Percentiles rank a stretch among this genome's conserved stretches.
These are phyloP conservation scores for Piromyces finnis DNA, from an alignment of 192 early-diverging fungal species.

Conservation along the genomic window DNA sequence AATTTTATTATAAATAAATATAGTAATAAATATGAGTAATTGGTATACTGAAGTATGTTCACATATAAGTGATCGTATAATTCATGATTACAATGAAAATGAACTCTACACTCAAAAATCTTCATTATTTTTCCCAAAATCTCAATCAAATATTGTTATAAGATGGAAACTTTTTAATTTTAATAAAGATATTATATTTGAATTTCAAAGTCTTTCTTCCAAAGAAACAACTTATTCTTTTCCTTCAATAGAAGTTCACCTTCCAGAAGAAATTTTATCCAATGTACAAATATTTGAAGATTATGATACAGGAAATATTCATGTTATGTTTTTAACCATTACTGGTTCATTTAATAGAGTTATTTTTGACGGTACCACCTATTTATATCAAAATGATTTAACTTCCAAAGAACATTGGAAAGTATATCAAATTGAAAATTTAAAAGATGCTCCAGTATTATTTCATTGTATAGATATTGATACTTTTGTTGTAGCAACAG, in stretches of 20 bases:
- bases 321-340: background rate
- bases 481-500: background rate
- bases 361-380: background rate
- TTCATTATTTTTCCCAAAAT: background rate
- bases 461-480: background rate
- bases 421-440: background rate
- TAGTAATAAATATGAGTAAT: background rate
- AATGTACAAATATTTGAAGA: background rate
- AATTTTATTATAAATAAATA: too few relatives aligned
- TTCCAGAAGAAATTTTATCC: background rate
- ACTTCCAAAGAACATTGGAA: background rate
- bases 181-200: background rate
- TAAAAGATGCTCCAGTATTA: background rate
- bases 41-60: background rate
- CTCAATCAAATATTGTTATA: background rate
- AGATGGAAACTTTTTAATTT: background rate
- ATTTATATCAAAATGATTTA: background rate
- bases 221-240: background rate
- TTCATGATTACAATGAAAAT: background rate
- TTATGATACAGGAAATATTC: background rate
- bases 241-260: background rate
- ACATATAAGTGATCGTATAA: background rate
- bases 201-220: background rate
- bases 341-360: background rate
- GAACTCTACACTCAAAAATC: background rate